These are phyloP conservation scores for Arachnomyces sp. DNA, from an alignment of 2,329 filamentous ascomycete species.

Conservation along the genomic window DNA sequence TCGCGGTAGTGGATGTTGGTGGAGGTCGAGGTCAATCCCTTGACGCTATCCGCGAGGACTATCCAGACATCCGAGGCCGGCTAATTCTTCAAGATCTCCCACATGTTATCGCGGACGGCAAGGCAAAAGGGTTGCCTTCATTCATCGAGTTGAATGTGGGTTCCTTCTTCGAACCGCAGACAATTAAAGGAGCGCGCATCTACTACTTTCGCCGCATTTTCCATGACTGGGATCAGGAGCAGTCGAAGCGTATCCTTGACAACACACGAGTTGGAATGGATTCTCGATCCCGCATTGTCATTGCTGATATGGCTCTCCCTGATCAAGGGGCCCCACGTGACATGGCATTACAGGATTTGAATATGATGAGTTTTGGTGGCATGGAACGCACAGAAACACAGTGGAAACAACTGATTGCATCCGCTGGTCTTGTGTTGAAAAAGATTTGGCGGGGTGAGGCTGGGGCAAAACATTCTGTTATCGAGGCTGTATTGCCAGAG, in stretches of 20 bases:
- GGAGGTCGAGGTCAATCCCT: conserved; percentile 13
- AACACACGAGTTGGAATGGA: conserved; percentile 15
- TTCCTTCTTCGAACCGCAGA: conserved; percentile 18
- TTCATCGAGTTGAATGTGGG: conserved; percentile 14
- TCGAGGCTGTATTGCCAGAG: too few species aligned
- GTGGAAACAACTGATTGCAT: conserved; percentile 14
- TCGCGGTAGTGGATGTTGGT: conserved; percentile 14
- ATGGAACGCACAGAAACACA: conserved; percentile 16
- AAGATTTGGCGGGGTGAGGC: too few species aligned
- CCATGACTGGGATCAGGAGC: conserved; percentile 22
- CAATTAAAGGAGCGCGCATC: conserved; percentile 19
- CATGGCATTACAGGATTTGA: conserved; percentile 14
- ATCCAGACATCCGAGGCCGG: conserved; percentile 22
- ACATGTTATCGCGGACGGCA: conserved; percentile 26
- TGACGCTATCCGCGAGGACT: conserved; percentile 17
- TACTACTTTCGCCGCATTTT: conserved; percentile 26
- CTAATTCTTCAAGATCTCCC: conserved; percentile 30
- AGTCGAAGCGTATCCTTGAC: conserved; percentile 13
- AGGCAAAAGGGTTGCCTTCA: conserved; percentile 6
- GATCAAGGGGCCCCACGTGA: conserved; percentile 10
- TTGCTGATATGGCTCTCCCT: conserved; percentile 18
- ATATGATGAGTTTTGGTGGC: conserved; percentile 17
- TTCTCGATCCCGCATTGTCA: conserved; percentile 11
- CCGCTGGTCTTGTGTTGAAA: conserved; percentile 9
- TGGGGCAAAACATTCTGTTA: too few species aligned